These are phyloP conservation scores for Eremochloa ophiuroides DNA, from an alignment of 176 grass and related monocot species.

Conservation along the genomic window DNA sequence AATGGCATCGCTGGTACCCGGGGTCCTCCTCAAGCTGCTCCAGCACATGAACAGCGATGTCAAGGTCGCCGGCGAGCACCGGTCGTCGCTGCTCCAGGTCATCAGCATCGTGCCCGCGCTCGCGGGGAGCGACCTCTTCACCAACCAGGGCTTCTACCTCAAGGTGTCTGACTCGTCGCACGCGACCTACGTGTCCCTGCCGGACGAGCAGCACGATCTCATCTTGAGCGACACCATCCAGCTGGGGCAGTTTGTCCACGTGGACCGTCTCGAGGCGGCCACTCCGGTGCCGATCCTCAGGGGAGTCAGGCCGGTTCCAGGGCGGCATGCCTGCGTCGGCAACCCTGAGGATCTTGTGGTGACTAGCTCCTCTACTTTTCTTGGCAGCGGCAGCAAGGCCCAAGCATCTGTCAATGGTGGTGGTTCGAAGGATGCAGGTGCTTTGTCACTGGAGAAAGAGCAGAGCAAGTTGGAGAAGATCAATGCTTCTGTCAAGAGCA, in stretches of 20 bases:
- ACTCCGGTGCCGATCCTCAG: constrained; percentile 76
- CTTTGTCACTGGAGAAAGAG: constrained; percentile 49
- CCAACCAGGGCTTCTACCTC: constrained; percentile 83
- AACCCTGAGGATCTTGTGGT: constrained; percentile 75
- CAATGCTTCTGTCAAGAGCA: constrained; percentile 47
- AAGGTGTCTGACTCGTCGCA: constrained; percentile 92
- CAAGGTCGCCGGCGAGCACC: constrained; percentile 54
- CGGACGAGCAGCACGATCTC: constrained; percentile 75
- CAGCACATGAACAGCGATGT: constrained; percentile 79
- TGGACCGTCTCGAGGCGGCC: constrained; percentile 62
- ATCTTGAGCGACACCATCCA: constrained; percentile 91
- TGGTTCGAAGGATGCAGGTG: constrained; percentile 10
- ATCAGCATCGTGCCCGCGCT: constrained; percentile 86
- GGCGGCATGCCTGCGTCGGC: constrained; percentile 67
- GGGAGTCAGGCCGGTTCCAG: constrained; percentile 71
- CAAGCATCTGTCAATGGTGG: constrained; percentile 26
- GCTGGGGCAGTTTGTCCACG: constrained; percentile 87
- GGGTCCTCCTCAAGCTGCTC: constrained; percentile 85
- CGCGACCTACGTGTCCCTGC: constrained; percentile 64
- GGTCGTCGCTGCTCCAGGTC: constrained; percentile 87
- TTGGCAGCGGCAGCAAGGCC: constrained; percentile 39
- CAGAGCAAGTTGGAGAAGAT: constrained; percentile 50
- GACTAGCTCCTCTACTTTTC: constrained; percentile 52
- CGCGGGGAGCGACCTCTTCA: constrained; percentile 67
- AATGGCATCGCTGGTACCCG: constrained; percentile 79